These are phyloP conservation scores for Talaromyces thailandensis DNA, from an alignment of 495 filamentous ascomycete genomes.

Conservation along the genomic window DNA sequence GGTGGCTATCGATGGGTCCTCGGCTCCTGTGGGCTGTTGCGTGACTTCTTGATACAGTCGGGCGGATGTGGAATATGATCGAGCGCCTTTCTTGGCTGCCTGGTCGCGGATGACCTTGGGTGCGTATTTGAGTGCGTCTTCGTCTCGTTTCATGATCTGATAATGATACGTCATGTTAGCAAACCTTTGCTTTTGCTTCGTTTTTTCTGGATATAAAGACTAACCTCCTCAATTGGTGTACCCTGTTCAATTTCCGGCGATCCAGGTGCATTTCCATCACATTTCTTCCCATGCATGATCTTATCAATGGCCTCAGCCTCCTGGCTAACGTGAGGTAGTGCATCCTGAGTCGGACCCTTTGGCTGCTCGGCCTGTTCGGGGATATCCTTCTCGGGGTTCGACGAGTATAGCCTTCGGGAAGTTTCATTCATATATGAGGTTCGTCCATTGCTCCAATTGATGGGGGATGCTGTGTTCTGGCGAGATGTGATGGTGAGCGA, in stretches of 20 bases:
- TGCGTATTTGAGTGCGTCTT: conserved; percentile 51
- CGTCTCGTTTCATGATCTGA: conserved; percentile 58
- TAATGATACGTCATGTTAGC: background rate
- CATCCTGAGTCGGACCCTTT: conserved; percentile 43
- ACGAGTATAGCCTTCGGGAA: conserved; percentile 31
- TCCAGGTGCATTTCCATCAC: conserved; percentile 31
- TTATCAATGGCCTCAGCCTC: conserved; percentile 50
- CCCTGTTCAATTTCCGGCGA: conserved; percentile 58
- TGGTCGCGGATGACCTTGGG: conserved; percentile 61
- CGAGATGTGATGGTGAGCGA: conserved; percentile 15
- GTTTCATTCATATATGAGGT: background rate
- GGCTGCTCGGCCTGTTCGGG: conserved; percentile 23
- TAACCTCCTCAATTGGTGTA: conserved; percentile 55
- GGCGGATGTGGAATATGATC: conserved; percentile 51
- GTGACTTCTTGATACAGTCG: conserved; percentile 25
- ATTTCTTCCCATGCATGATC: conserved; percentile 40
- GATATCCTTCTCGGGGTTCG: conserved; percentile 31
- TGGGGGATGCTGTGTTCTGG: conserved; percentile 18
- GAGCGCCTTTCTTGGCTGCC: conserved; percentile 29
- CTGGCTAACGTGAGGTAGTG: conserved; percentile 53
- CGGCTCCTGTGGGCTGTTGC: conserved; percentile 6
- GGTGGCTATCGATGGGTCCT: conserved; percentile 23
- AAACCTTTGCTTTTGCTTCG: background rate
- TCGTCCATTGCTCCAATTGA: conserved; percentile 3
- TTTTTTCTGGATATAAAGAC: conserved; percentile 10